Conservation (phyloP, 129 eudicot species). For the Flaveria robusta region DNA sequence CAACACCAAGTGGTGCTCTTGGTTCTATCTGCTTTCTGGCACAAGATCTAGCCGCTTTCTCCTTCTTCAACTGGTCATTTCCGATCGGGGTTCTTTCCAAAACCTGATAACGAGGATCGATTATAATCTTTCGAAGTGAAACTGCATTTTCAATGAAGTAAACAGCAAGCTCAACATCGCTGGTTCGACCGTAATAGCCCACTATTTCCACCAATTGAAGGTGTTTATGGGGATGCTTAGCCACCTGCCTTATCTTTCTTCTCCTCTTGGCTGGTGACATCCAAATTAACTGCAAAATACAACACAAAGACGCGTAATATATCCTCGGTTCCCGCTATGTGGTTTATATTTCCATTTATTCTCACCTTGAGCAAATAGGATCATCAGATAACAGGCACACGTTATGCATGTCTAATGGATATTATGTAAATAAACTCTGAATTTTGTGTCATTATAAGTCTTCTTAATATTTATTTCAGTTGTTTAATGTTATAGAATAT, state of each 20-base stretch:
- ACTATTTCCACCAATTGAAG: constrained; percentile 51
- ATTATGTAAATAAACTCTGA: not conserved
- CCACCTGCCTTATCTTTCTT: constrained; percentile 46
- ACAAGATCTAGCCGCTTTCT: constrained; percentile 52
- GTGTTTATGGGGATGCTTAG: constrained; percentile 41
- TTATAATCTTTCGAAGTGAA: constrained; percentile 47
- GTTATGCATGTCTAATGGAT: not conserved
- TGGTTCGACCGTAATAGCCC: constrained; percentile 63
- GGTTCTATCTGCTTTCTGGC: constrained; percentile 54
- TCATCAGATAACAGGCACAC: not conserved
- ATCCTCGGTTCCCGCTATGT: not conserved
- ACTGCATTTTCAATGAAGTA: constrained; percentile 54
- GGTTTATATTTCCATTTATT: too few species aligned
- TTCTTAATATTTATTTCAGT: too few species aligned
- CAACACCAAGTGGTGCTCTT: constrained; percentile 45
- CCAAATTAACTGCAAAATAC: constrained; percentile 55
- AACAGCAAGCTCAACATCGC: constrained; percentile 52
- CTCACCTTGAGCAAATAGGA: too few species aligned
- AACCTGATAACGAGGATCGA: constrained; percentile 62
- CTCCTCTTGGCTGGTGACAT: constrained; percentile 59
- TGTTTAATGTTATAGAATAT: not conserved
- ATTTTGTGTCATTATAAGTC: not conserved
- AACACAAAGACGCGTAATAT: not conserved
- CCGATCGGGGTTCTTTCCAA: constrained; percentile 44
- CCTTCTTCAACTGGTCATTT: constrained; percentile 43